Base-by-base conservation (phyloP, 78 protist genomes). In the Blattamonas nauphoetae region DNA sequence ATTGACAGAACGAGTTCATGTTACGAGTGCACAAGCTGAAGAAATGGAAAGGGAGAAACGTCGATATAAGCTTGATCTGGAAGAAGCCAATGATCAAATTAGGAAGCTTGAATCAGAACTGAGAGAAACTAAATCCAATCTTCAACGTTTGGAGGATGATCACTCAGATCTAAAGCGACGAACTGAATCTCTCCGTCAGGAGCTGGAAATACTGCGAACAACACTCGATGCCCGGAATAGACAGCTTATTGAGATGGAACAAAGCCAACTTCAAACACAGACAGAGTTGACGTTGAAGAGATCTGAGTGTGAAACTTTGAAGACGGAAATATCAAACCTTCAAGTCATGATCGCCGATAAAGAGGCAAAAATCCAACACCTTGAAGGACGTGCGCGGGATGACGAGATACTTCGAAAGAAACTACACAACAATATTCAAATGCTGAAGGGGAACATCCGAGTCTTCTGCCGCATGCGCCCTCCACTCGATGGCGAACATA, bases 371-470 rank as follows among this genome's bases (percentile, higher is more conserved):
- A 55, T 55, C 38, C 38, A 55, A 55, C 38, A 86, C 34, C 44
- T 86, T 34, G 32, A 64, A 35, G 0, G 0, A 11, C 45, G 46
- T 71, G 42, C 64, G 45, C 82, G 45, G 55, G 45, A 21, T 3
- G 88, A 86, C 55, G 88, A 86, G 82, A 36, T 5, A 21, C 2
- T 0, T 33, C 81, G 88, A 29, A 0, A 45, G 32, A 0, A 1
- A 2, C 78, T 86, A 0, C 88, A 86, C 82, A 86, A 86, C 45
- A 11, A 21, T 21, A 41, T 86, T 29, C 92, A 87, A 45, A 93
- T 93, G 86, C 95, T 94, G 34, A 90, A 89, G 78, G 96, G 96
- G 36, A 94, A 93, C 86, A 91, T 94, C 41, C 91, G 96, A 1
- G 96, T 94, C 77, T 94, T 90, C 87, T 89, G 93, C 42, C 91